Base-by-base conservation (phyloP, 1,139 yeast species). In the Zhuliangozyma blackwelliae region DNA sequence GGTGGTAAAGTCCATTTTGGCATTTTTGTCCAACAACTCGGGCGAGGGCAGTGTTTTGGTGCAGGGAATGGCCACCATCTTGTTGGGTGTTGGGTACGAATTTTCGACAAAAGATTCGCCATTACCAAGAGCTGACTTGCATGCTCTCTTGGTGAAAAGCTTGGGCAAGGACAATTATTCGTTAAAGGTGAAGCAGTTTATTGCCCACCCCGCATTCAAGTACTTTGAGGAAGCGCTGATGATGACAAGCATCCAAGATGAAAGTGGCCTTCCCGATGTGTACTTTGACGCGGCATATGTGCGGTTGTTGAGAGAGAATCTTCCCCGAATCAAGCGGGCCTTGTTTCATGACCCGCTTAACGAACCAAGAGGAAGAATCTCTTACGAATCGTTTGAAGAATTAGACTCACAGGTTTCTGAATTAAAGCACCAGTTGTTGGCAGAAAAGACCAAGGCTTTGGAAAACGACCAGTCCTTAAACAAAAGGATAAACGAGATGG, bases 191-290 rank as follows among this genome's bases (percentile, higher is more conserved):
- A 78, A 79, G 37, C 88, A 85, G 51, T 79, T 94, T 48, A 77
- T 79, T 43, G 84, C 84, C 33, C 68, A 72, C 40, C 59, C 73
- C 0, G 55, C 63, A 9, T 79, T 88, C 52, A 69, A 74, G 13
- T 73, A 75, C 34, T 79, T 76, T 25, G 76, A 72, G 9, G 69
- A 69, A 6, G 32, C 47, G 25, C 43, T 34, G 38, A 28, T 49
- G 37, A 35, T 51, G 41, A 28, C 52, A 28, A 42, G 46, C 33
- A 42, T 55, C 34, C 74, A 76, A 43, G 95, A 88, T 53, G 82
- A 78, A 3, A 80, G 95, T 1, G 98, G 98, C 1, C 68, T 90
- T 28, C 98, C 97, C 0, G 77, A 79, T 40, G 87, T 90, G 1
- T 88, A 75, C 48, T 83, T 92, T 51, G 84, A 82, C 45, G 53